Evolutionary conservation across 345 rosid genomes (phyloP).

Genomic region (Eucalyptus pumila): DNA sequence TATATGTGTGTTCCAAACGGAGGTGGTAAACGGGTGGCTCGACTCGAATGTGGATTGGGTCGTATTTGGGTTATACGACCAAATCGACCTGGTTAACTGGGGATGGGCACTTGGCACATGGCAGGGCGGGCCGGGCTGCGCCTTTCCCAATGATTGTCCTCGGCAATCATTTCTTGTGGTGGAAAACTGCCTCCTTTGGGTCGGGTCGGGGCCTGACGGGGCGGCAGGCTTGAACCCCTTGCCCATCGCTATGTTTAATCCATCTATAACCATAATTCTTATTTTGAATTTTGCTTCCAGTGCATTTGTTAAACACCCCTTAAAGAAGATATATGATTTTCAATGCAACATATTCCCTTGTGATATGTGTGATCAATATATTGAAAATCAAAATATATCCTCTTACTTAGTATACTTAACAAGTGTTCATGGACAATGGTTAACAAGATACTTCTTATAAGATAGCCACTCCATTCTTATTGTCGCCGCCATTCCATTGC

Average conservation of each 20-base stretch:
- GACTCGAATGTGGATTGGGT: background rate
- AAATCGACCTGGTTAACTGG: background rate
- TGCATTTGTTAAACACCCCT: background rate
- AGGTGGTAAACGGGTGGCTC: background rate
- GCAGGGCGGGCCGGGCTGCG: background rate
- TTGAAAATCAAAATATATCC: background rate
- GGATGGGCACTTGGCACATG: background rate
- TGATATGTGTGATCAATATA: background rate
- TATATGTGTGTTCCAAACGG: background rate
- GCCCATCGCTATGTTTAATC: too few species aligned
- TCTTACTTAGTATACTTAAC: background rate
- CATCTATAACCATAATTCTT: background rate
- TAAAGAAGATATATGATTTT: background rate
- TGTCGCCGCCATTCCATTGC: rapidly evolving
- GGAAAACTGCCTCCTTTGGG: background rate
- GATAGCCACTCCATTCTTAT: too few species aligned
- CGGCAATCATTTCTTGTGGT: too few species aligned
- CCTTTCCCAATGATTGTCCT: background rate
- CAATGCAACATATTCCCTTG: too few species aligned
- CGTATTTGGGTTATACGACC: background rate
- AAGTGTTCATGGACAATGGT: too few species aligned
- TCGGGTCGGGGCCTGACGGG: background rate
- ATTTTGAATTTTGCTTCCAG: background rate
- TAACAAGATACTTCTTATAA: background rate
- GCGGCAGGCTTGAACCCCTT: too few species aligned